Conservation (phyloP, 202 grass and related monocot genomes). For the Eragrostis tef region DNA sequence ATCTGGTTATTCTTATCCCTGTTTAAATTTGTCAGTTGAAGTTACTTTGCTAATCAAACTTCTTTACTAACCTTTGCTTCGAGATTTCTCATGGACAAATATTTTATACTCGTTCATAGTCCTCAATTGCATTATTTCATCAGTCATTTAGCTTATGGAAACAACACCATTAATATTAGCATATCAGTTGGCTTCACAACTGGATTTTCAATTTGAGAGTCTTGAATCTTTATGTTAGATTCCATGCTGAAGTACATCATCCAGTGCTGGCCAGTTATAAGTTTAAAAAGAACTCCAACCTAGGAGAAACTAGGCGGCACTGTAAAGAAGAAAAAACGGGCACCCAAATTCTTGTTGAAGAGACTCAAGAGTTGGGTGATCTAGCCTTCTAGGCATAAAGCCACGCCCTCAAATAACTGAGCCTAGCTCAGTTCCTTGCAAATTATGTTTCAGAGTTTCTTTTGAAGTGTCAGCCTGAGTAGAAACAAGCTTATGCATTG, state of each 20-base stretch:
- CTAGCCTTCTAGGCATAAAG: background rate
- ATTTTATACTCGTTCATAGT: constrained; percentile 28
- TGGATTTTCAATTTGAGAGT: background rate
- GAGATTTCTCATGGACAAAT: constrained; percentile 35
- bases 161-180: constrained; percentile 12
- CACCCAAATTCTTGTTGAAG: background rate
- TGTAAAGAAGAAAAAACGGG: background rate
- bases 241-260: background rate
- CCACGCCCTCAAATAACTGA: background rate
- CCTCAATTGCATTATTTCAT: background rate
- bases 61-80: constrained; percentile 25
- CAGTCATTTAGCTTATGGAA: constrained; percentile 21
- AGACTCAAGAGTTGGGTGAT: background rate
- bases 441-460: background rate
- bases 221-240: constrained; percentile 23
- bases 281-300: background rate
- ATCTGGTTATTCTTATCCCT: constrained; percentile 10
- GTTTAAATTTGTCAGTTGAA: constrained; percentile 24
- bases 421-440: background rate
- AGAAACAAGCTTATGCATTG: constrained; percentile 11
- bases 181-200: background rate
- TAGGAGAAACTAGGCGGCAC: background rate
- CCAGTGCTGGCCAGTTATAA: background rate
- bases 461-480: constrained; percentile 19
- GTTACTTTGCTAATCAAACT: constrained; percentile 10